Base-by-base conservation (phyloP, 2,329 filamentous ascomycete genomes). In the Fusarium mundagurra region DNA sequence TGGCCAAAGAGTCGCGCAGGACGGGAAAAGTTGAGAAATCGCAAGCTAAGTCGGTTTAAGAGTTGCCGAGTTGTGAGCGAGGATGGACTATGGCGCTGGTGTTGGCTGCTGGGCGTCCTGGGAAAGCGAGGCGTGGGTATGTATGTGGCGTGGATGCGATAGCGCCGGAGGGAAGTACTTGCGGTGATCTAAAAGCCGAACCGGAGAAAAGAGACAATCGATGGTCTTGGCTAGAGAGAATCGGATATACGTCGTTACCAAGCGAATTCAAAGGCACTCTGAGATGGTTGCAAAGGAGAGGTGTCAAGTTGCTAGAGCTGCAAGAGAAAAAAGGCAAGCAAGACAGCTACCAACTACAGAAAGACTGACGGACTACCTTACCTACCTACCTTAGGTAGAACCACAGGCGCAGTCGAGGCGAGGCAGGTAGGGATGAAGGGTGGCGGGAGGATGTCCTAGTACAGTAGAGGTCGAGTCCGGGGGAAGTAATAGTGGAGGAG, bases 81-180 rank as follows among this genome's bases (percentile, higher is more conserved):
- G 64, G 71, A 73, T 54, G 31, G 43, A 51, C 27, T 60, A 60
- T 60, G 61, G 69, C 58, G 61, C 64, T 69, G 64, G 43, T 67
- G 51, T 34, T 67, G 62, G 50, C 60, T 44, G 38, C 27, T 57
- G 27, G 53, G 51, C 50, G 64, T 22, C 34, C 54, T 70, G 67
- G 67, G 31, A 76, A 69, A 67, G 63, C 67, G 72, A 76, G 70
- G 76, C 69, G 75, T 69, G 72, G 68, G 69, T 55, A 43, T 64
- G 69, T 55, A 43, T 64, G 76, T 77, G 76, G 76, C 72, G 76
- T 77, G 74, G 74, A 74, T 62, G 69, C 69, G 72, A 77, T 76
- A 75, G 72, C 61, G 71, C 61, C 69, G 72, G 67, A 47, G 59
- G 60, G 68, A 63, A 69, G 64, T 64, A 64, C 68, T 55, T 77